Evolutionary conservation across 257 asterid species (phyloP).

Genomic region (Plantago ovata): DNA sequence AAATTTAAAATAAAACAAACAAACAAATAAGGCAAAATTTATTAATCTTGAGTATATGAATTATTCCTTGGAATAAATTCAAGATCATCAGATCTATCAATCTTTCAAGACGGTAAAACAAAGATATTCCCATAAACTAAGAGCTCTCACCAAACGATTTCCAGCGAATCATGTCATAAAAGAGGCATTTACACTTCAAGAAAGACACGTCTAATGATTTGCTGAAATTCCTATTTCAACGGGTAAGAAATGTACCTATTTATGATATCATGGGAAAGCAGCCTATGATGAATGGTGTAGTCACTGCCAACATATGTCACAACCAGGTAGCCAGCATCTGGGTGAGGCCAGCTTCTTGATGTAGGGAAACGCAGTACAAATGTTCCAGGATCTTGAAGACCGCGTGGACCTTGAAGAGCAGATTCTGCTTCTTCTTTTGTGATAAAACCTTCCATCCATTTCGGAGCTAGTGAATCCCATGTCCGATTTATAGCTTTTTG

Average conservation of each 20-base stretch:
- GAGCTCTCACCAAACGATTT: neutral
- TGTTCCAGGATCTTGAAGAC: slow-evolving; percentile 69
- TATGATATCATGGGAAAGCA: slow-evolving; percentile 56
- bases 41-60: too few relatives aligned
- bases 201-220: neutral
- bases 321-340: slow-evolving; percentile 86
- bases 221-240: neutral
- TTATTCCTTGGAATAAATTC: too few relatives aligned
- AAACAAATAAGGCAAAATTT: neutral
- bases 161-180: too few relatives aligned
- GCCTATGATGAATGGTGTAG: slow-evolving; percentile 58
- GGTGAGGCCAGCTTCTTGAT: slow-evolving; percentile 98
- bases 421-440: slow-evolving; percentile 91
- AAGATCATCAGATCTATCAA: too few relatives aligned
- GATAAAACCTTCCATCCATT: slow-evolving; percentile 85
- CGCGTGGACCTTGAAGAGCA: slow-evolving; percentile 46
- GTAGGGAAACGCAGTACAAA: slow-evolving; percentile 81
- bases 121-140: neutral
- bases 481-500: slow-evolving; percentile 39
- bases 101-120: neutral
- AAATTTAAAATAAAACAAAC: neutral
- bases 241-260: slow-evolving; percentile 38
- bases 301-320: slow-evolving; percentile 70
- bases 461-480: slow-evolving; percentile 64
- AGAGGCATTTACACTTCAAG: neutral